Conservation (phyloP, 2,329 filamentous ascomycete species). For the Colletotrichum shisoi region DNA sequence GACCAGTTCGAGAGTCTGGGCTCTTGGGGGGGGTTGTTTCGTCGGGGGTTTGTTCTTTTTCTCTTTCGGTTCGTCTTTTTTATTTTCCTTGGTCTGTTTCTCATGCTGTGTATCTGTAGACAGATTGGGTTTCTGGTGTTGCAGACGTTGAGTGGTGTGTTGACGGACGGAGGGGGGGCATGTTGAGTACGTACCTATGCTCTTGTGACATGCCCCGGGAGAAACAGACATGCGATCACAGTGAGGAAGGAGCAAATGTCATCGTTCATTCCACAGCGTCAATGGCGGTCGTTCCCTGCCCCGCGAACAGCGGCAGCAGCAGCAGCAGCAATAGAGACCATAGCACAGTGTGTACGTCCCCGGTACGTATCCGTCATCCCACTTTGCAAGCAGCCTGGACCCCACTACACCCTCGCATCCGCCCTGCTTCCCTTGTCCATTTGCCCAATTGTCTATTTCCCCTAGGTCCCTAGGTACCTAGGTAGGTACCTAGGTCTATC, state of each 20-base stretch:
- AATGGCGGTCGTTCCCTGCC: slow-evolving; percentile 22
- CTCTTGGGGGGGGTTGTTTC: not conserved
- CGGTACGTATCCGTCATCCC: slow-evolving; percentile 29
- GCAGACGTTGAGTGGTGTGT: not conserved
- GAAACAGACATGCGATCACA: not conserved
- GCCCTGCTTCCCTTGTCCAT: slow-evolving; percentile 4
- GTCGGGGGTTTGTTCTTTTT: not conserved
- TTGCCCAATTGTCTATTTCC: not conserved
- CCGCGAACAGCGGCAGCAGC: slow-evolving; percentile 18
- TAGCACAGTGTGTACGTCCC: not conserved
- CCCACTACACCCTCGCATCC: slow-evolving; percentile 38
- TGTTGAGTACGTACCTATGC: not conserved
- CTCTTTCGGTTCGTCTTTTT: too few relatives aligned
- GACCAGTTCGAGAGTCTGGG: slow-evolving; percentile 7
- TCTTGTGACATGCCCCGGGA: not conserved
- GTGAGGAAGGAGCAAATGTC: slow-evolving; percentile 11
- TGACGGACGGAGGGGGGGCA: too few relatives aligned
- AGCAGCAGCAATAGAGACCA: not conserved
- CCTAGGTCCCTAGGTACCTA: not conserved
- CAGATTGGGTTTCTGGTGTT: not conserved
- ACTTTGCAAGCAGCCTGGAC: slow-evolving; percentile 24
- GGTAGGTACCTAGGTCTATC: not conserved
- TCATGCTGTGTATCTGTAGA: not conserved
- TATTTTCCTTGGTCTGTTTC: too few relatives aligned
- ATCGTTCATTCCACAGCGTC: slow-evolving; percentile 34